A percentile compares a stretch with the other conserved stretches of the same genome.
phyloP scores from a whole-genome alignment of 441 rosid species.

The Erodium moschatum region DNA sequence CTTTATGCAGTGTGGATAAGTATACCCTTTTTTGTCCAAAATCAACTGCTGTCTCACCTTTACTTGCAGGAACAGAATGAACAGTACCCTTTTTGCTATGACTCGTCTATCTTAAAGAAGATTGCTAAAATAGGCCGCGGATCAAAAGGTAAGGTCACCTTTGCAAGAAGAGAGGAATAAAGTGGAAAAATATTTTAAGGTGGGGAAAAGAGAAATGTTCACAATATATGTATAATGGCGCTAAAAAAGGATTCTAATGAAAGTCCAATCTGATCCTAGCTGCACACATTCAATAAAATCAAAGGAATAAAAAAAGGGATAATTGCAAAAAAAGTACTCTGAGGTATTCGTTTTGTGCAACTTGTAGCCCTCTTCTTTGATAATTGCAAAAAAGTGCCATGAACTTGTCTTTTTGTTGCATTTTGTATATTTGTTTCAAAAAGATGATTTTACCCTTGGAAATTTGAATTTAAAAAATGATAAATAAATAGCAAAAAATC shows the following conservation, averaged over 20 bases:
- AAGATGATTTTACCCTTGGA: no score
- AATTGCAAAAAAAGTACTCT: no score
- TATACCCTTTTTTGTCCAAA: slow-evolving; percentile 20
- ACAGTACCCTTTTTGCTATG: slow-evolving; percentile 3
- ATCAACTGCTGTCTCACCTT: slow-evolving; percentile 31
- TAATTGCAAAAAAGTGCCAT: no score
- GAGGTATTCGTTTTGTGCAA: no score
- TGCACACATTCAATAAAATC: neutral
- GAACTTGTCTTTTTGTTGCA: no score
- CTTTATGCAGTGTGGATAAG: slow-evolving; percentile 18
- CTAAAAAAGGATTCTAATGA: neutral
- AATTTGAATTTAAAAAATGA: no score
- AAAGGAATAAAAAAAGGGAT: neutral
- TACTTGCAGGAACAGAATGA: slow-evolving; percentile 14
- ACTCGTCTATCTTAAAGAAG: neutral
- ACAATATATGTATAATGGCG: neutral
- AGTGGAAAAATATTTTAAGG: neutral
- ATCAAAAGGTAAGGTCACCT: neutral
- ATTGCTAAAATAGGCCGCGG: neutral
- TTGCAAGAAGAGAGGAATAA: slow-evolving; percentile 1
- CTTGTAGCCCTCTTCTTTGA: no score
- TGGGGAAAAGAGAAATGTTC: neutral
- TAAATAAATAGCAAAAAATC: no score
- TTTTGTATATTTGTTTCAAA: no score
- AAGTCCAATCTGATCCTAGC: neutral